These are phyloP conservation scores for Wickerhamiella hasegawae DNA, from an alignment of 805 yeast genomes.

Conservation along the genomic window DNA sequence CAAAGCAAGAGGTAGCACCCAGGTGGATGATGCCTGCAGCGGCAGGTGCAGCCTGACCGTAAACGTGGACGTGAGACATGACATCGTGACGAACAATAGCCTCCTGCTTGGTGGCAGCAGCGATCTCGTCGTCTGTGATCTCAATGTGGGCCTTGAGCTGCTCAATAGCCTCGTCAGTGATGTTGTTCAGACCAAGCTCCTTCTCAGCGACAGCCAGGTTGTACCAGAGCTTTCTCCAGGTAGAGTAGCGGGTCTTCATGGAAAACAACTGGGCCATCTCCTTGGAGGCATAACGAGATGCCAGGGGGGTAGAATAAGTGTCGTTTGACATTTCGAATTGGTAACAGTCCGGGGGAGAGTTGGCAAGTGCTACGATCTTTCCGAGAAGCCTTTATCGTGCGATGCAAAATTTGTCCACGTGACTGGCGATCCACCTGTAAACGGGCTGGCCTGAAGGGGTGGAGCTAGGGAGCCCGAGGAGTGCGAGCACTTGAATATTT, in stretches of 20 bases:
- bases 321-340: conserved; percentile 29
- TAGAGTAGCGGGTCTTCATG: conserved; percentile 80
- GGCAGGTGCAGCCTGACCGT: conserved; percentile 81
- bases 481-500: too few relatives aligned
- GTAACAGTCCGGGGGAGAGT: too few relatives aligned
- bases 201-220: conserved; percentile 91
- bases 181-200: conserved; percentile 69
- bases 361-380: too few relatives aligned
- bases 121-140: conserved; percentile 88
- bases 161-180: conserved; percentile 80
- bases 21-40: conserved; percentile 97
- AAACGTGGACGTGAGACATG: conserved; percentile 97
- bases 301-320: conserved; percentile 78
- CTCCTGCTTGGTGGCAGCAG: conserved; percentile 77
- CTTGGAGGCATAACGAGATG: conserved; percentile 93
- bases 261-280: conserved; percentile 94
- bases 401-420: too few relatives aligned
- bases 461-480: too few relatives aligned
- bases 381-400: too few relatives aligned
- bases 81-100: conserved; percentile 98
- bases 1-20: conserved; percentile 97
- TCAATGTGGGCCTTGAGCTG: conserved; percentile 64
- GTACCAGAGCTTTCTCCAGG: conserved; percentile 97
- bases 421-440: too few relatives aligned
- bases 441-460: too few relatives aligned